Evolutionary conservation across 306 rosid species (phyloP), one percentile per base, ranked within the genome.

Genomic region (Quercus wislizeni): DNA sequence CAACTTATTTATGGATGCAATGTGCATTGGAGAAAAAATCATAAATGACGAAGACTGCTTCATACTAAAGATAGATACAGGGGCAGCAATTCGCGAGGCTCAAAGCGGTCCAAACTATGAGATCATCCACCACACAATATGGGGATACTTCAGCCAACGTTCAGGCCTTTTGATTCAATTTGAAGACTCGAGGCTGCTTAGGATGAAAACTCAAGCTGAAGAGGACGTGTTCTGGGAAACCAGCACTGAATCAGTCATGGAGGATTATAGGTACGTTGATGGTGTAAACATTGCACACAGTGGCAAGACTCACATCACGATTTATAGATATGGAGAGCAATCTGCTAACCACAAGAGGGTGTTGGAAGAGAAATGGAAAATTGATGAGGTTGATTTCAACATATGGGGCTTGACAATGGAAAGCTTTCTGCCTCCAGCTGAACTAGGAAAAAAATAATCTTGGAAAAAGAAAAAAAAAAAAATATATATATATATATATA

Each of bases 91-190:
- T 56, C 87, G 95, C 0, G 96, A 92, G 74, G 90, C 93, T 1
- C 96, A 89, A 54, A 87, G 96, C 9, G 91, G 96, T 0, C 71
- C 86, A 41, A 83, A 90, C 75, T 89, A 78, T 46, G 97, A 94
- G 81, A 88, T 92, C 25, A 94, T 92, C 55, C 98, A 94, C 82
- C 98, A 94, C 85, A 94, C 96, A 0, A 81, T 90, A 43, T 94
- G 98, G 97, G 97, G 97, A 1, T 95, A 95, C 65, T 95, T 95
- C 83, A 95, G 99, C 89, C 99, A 92, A 20, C 83, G 98, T 17
- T 95, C 98, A 2, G 99, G 99, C 17, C 92, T 95, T 4, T 57
- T 95, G 17, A 78, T 90, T 38, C 95, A 95, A 31, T 93, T 95
- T 21, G 97, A 92, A 80, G 99, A 95, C 73, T 92, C 99, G 0